phyloP scores from a whole-genome alignment of 257 asterid genomes.

The Datura wrightii region DNA sequence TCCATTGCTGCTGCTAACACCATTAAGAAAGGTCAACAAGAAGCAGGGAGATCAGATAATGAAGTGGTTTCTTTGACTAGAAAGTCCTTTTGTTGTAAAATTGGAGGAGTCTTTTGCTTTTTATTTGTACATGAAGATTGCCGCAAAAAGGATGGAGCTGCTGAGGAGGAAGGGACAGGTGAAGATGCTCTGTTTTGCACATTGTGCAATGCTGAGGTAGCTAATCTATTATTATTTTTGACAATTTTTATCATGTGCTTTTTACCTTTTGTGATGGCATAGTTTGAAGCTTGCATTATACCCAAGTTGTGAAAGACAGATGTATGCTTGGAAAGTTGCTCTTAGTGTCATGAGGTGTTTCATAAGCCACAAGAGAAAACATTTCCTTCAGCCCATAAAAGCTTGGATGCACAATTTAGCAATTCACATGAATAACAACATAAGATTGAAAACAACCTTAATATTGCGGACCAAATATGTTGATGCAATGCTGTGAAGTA shows the following conservation, averaged over 20 bases:
- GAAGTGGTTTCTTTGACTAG: conserved; percentile 53
- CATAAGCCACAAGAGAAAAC: conserved; percentile 20
- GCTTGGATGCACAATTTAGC: conserved; percentile 13
- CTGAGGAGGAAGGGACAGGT: conserved; percentile 67
- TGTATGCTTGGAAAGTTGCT: not conserved
- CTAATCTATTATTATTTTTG: conserved; percentile 19
- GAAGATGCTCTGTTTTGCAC: conserved; percentile 99
- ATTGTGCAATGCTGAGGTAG: conserved; percentile 94
- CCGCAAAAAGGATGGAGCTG: conserved; percentile 61
- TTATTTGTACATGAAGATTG: conserved; percentile 88
- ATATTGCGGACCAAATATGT: not conserved
- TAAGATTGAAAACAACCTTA: conserved; percentile 24
- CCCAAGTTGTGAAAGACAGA: not conserved
- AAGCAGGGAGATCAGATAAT: conserved; percentile 59
- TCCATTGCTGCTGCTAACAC: conserved; percentile 72
- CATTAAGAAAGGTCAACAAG: conserved; percentile 69
- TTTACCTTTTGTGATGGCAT: not conserved
- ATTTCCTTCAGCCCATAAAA: not conserved
- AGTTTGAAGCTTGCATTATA: conserved; percentile 13
- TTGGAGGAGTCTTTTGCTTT: conserved; percentile 74
- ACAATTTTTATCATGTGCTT: conserved; percentile 19
- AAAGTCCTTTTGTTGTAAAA: conserved; percentile 53
- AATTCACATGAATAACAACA: conserved; percentile 18
- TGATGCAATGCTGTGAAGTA: not conserved
- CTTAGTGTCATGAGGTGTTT: conserved; percentile 19